Percentiles rank a stretch among this genome's conserved stretches.
phyloP scores from a whole-genome alignment of 2,329 filamentous ascomycete species.

The Corinectria fuckeliana region DNA sequence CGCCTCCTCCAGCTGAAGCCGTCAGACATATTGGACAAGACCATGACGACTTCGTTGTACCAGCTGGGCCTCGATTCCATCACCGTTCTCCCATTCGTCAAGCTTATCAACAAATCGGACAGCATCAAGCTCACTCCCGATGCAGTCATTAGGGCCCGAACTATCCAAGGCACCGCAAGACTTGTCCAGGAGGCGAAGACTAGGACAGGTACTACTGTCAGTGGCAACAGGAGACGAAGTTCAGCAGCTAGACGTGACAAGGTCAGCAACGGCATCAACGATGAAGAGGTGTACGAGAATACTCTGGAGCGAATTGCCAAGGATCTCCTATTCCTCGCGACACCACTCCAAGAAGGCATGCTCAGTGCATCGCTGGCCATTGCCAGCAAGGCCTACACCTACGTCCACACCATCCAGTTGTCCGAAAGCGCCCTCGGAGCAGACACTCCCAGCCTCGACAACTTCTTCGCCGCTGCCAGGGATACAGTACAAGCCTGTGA shows the following conservation, averaged over 20 bases:
- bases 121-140: conserved; percentile 24
- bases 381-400: conserved; percentile 28
- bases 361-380: conserved; percentile 28
- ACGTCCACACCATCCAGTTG: conserved; percentile 31
- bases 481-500: conserved; percentile 34
- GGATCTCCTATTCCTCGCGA: conserved; percentile 33
- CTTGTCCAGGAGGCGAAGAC: conserved; percentile 19
- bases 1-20: neutral
- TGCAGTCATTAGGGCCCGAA: conserved; percentile 32
- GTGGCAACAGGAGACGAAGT: neutral
- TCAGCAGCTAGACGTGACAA: neutral
- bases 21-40: neutral
- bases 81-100: neutral
- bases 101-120: neutral
- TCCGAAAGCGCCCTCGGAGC: conserved; percentile 14
- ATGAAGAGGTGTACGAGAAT: neutral
- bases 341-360: conserved; percentile 37
- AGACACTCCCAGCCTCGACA: conserved; percentile 21
- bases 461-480: conserved; percentile 26
- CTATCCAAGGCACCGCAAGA: conserved; percentile 26
- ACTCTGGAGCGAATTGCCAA: conserved; percentile 21
- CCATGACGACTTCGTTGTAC: neutral
- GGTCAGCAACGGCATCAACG: neutral
- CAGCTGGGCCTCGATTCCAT: neutral
- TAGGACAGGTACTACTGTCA: conserved; percentile 5